These are phyloP conservation scores for Talaromyces albobiverticillius DNA, from an alignment of 2,329 filamentous ascomycete species.

Conservation along the genomic window DNA sequence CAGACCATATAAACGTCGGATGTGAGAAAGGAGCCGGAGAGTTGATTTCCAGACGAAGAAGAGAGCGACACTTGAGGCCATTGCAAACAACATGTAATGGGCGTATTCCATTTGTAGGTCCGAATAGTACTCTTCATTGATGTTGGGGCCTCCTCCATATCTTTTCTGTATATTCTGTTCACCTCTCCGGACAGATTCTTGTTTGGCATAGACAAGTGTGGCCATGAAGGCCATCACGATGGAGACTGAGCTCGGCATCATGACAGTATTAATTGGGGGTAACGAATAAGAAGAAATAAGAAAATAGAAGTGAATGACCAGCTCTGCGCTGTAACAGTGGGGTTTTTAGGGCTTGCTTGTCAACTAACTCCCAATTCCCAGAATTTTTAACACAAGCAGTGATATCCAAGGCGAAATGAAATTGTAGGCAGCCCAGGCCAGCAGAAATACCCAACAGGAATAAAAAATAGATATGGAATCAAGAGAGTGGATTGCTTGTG, in stretches of 20 bases:
- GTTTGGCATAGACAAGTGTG: conserved; percentile 6
- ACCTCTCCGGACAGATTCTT: background rate
- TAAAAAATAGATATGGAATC: background rate
- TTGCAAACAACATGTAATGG: conserved; percentile 61
- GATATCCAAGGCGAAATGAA: background rate
- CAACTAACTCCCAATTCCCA: background rate
- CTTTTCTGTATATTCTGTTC: background rate
- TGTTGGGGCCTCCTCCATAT: background rate
- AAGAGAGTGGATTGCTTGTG: background rate
- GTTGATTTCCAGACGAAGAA: conserved; percentile 67
- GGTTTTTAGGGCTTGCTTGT: background rate
- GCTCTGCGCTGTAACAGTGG: background rate
- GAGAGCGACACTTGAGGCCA: conserved; percentile 53
- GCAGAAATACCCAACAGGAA: background rate
- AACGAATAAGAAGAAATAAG: background rate
- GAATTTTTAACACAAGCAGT: background rate
- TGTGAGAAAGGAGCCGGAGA: conserved; percentile 61
- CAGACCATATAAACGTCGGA: conserved; percentile 71
- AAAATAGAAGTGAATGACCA: conserved; percentile 1
- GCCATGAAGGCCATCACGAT: conserved; percentile 9
- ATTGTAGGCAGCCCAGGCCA: background rate
- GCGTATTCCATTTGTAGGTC: conserved; percentile 28
- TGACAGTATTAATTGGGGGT: background rate
- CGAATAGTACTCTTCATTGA: background rate
- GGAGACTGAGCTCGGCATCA: background rate